Conservation (phyloP, 2,329 filamentous ascomycete genomes). For the Akanthomyces dipterigenus region DNA sequence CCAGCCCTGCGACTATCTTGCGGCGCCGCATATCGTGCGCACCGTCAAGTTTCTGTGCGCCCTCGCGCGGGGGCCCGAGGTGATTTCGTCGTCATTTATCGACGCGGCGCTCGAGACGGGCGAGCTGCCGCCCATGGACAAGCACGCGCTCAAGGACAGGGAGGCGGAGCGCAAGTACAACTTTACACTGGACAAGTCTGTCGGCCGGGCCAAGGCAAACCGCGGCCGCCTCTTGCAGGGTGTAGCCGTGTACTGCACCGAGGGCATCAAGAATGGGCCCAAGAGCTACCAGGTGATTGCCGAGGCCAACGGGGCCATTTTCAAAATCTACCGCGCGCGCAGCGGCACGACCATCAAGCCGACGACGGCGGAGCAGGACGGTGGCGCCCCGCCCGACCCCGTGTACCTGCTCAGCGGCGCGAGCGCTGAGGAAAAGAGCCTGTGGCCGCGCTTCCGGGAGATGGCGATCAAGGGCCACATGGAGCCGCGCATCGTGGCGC, state of each 20-base stretch:
- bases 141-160: slow-evolving; percentile 64
- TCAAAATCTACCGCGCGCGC: slow-evolving; percentile 68
- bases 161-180: slow-evolving; percentile 66
- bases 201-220: slow-evolving; percentile 67
- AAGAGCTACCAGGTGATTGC: slow-evolving; percentile 84
- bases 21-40: slow-evolving; percentile 77
- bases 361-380: slow-evolving; percentile 58
- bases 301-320: slow-evolving; percentile 79
- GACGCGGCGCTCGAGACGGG: slow-evolving; percentile 67
- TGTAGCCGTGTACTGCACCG: slow-evolving; percentile 78
- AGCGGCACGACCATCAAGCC: slow-evolving; percentile 60
- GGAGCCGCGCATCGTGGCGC: slow-evolving; percentile 70
- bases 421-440: slow-evolving; percentile 56
- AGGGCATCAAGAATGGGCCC: slow-evolving; percentile 69
- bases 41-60: slow-evolving; percentile 92
- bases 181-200: slow-evolving; percentile 61
- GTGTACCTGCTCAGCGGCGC: slow-evolving; percentile 76
- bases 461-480: slow-evolving; percentile 75
- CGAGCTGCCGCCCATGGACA: slow-evolving; percentile 54
- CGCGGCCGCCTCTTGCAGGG: slow-evolving; percentile 67
- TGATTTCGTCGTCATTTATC: slow-evolving; percentile 74
- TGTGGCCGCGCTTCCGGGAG: slow-evolving; percentile 75
- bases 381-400: slow-evolving; percentile 56
- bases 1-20: slow-evolving; percentile 73
- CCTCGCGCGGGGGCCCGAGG: slow-evolving; percentile 69